phyloP scores from a whole-genome alignment of 495 filamentous ascomycete genomes.

The Neurospora discreta region DNA sequence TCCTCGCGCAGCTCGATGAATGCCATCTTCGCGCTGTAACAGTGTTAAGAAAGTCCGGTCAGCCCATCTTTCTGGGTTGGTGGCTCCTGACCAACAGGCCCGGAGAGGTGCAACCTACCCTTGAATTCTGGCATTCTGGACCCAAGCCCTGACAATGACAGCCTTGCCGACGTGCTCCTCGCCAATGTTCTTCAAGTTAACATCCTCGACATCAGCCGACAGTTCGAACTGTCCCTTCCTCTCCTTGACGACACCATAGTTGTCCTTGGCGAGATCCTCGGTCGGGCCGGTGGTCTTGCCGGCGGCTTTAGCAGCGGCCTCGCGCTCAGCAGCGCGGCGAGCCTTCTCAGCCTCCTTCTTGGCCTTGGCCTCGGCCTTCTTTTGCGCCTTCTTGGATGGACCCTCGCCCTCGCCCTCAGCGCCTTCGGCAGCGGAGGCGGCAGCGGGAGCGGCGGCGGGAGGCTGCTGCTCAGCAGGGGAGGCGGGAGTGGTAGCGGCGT shows the following conservation, averaged over 20 bases:
- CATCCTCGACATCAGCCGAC: slow-evolving; percentile 24
- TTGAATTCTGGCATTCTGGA: slow-evolving; percentile 80
- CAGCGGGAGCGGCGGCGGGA: slow-evolving; percentile 7
- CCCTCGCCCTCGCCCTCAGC: slow-evolving; percentile 14
- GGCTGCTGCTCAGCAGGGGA: slow-evolving; percentile 1
- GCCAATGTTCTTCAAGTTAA: slow-evolving; percentile 42
- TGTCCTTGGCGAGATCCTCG: slow-evolving; percentile 59
- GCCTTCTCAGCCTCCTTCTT: slow-evolving; percentile 44
- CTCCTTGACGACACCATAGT: slow-evolving; percentile 41
- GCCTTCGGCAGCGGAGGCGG: slow-evolving; percentile 8
- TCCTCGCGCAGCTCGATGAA: slow-evolving; percentile 86
- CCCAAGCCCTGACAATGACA: slow-evolving; percentile 67
- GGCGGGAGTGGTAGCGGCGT: not conserved
- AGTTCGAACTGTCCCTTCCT: slow-evolving; percentile 7
- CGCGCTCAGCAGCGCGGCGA: slow-evolving; percentile 37
- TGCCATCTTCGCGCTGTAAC: slow-evolving; percentile 62
- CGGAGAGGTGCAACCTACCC: slow-evolving; percentile 14
- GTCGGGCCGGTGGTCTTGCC: slow-evolving; percentile 22
- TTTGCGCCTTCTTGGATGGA: slow-evolving; percentile 43
- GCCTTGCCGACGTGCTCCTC: slow-evolving; percentile 58
- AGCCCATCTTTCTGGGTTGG: not conserved
- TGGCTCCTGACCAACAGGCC: not conserved
- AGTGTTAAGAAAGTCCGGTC: not conserved
- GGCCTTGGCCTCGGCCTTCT: slow-evolving; percentile 45
- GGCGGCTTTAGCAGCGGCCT: slow-evolving; percentile 31